These are phyloP conservation scores for Castanopsis chinensis DNA, from an alignment of 306 rosid genomes.

Conservation along the genomic window DNA sequence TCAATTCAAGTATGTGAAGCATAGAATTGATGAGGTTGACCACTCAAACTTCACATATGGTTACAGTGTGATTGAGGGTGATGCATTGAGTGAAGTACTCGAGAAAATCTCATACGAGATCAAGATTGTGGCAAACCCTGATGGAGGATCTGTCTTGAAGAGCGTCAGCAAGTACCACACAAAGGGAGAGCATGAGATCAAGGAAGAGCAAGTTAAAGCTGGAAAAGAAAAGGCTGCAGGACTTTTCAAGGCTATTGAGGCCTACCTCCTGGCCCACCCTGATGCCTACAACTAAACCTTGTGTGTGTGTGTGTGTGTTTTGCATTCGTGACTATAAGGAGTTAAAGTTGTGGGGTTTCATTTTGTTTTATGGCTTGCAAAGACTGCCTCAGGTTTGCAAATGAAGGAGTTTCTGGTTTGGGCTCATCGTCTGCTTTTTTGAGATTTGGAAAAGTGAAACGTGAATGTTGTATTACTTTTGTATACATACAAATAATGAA, in stretches of 20 bases:
- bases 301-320: too few species aligned
- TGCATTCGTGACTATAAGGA: too few species aligned
- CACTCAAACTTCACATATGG: background rate
- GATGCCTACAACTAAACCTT: too few species aligned
- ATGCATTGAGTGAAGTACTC: background rate
- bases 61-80: constrained; percentile 9
- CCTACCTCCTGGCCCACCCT: background rate
- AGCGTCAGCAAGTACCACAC: constrained; percentile 27
- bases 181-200: constrained; percentile 19
- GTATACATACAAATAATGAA: too few species aligned
- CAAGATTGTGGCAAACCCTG: constrained; percentile 27
- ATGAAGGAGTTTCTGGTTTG: too few species aligned
- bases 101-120: constrained; percentile 26
- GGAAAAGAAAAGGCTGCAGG: constrained; percentile 12
- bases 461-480: too few species aligned
- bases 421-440: too few species aligned
- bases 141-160: constrained; percentile 37
- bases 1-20: background rate
- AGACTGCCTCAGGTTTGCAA: too few species aligned
- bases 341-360: too few species aligned
- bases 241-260: too few species aligned
- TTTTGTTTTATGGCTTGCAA: too few species aligned
- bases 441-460: too few species aligned
- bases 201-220: constrained; percentile 32
- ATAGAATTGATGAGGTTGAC: constrained; percentile 9